Conservation (phyloP, 805 yeast genomes). For the Candida silvatica region DNA sequence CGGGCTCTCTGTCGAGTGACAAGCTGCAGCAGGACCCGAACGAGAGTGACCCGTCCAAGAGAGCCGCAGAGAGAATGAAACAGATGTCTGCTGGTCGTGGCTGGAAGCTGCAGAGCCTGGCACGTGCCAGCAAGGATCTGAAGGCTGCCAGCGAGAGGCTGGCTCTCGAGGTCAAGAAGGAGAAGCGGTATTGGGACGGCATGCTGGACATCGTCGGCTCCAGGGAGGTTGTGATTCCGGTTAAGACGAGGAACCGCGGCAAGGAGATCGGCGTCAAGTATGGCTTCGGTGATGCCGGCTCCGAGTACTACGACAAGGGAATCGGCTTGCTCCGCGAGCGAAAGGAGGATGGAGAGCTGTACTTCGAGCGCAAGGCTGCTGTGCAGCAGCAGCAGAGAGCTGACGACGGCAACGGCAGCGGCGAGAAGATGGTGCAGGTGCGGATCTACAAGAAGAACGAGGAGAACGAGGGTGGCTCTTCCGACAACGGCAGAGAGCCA, state of each 20-base stretch:
- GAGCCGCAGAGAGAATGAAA: conserved; percentile 7
- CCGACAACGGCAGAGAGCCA: neutral
- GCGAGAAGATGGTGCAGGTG: conserved; percentile 46
- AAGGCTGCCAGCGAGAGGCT: conserved; percentile 43
- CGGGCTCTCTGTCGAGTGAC: conserved; percentile 61
- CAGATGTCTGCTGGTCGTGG: conserved; percentile 49
- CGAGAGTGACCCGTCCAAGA: conserved; percentile 11
- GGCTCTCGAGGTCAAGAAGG: conserved; percentile 46
- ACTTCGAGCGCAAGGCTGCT: conserved; percentile 21
- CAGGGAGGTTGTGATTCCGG: conserved; percentile 60
- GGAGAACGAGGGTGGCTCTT: conserved; percentile 6
- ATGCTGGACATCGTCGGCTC: conserved; percentile 32
- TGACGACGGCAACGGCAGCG: conserved; percentile 14
- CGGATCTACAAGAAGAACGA: conserved; percentile 29
- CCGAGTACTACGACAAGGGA: conserved; percentile 66
- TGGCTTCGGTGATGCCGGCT: conserved; percentile 90
- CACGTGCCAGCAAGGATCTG: conserved; percentile 44
- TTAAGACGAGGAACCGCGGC: conserved; percentile 37
- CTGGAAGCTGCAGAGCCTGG: conserved; percentile 75
- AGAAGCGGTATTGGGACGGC: conserved; percentile 60
- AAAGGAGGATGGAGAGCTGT: conserved; percentile 32
- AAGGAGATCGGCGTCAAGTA: conserved; percentile 66
- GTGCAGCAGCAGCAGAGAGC: conserved; percentile 23
- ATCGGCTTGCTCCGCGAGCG: conserved; percentile 59
- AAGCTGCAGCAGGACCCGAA: conserved; percentile 21